phyloP scores from a whole-genome alignment of 805 yeast species.

The Metschnikowia matae region DNA sequence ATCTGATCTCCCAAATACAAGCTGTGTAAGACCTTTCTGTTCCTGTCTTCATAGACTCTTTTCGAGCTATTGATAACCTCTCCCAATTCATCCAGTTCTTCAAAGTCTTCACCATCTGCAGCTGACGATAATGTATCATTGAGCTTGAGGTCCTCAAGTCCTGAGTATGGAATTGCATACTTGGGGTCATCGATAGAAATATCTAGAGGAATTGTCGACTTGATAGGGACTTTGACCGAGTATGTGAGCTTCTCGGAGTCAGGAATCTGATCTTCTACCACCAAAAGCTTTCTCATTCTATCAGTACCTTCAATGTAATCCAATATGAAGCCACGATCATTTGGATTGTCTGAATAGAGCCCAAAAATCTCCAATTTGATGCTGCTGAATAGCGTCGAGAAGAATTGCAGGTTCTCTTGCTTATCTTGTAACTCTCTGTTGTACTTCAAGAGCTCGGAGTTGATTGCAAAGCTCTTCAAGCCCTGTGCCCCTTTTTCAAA shows the following conservation, averaged over 20 bases:
- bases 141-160: slow-evolving; percentile 26
- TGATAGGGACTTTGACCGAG: slow-evolving; percentile 37
- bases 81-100: slow-evolving; percentile 16
- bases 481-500: slow-evolving; percentile 34
- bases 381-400: slow-evolving; percentile 44
- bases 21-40: slow-evolving; percentile 68
- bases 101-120: slow-evolving; percentile 22
- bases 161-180: slow-evolving; percentile 12
- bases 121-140: slow-evolving; percentile 14
- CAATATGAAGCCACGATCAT: slow-evolving; percentile 40
- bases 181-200: slow-evolving; percentile 17
- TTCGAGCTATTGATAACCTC: slow-evolving; percentile 12
- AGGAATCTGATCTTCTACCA: slow-evolving; percentile 49
- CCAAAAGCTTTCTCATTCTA: slow-evolving; percentile 59
- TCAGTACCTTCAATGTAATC: slow-evolving; percentile 70
- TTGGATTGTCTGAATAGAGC: slow-evolving; percentile 19
- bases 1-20: slow-evolving; percentile 68
- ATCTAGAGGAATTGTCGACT: slow-evolving; percentile 16
- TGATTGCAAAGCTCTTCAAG: slow-evolving; percentile 31
- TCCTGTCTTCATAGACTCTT: slow-evolving; percentile 53
- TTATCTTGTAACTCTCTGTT: slow-evolving; percentile 61
- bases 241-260: slow-evolving; percentile 43
- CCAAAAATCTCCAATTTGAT: slow-evolving; percentile 43
- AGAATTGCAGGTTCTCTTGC: slow-evolving; percentile 53
- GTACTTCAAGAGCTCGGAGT: slow-evolving; percentile 45